A percentile compares a stretch with the other conserved stretches of the same genome.
Conservation (phyloP, 805 yeast genomes). For the Clavispora vitiphila region DNA sequence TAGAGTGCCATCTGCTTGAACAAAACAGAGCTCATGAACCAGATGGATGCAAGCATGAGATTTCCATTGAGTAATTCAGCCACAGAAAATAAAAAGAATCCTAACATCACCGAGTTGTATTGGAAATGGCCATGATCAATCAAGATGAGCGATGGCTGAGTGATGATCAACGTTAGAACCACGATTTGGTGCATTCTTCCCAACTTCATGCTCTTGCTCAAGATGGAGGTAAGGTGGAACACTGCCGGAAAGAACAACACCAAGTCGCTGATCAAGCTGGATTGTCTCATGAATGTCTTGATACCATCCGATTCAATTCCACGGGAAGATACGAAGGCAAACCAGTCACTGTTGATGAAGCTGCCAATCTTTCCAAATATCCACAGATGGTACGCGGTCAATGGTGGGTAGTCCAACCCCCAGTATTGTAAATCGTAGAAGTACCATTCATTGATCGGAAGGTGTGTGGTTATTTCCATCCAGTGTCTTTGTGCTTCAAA, state of each 20-base stretch:
- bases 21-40: constrained; percentile 71
- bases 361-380: constrained; percentile 69
- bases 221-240: constrained; percentile 61
- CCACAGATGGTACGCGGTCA: constrained; percentile 92
- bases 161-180: constrained; percentile 71
- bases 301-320: constrained; percentile 66
- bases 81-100: constrained; percentile 67
- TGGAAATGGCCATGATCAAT: constrained; percentile 98
- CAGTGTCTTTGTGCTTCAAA: constrained; percentile 98
- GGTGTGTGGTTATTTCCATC: constrained; percentile 82
- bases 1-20: constrained; percentile 96
- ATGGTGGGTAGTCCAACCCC: constrained; percentile 97
- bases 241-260: constrained; percentile 76
- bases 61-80: constrained; percentile 61
- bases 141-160: constrained; percentile 76
- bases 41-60: constrained; percentile 62
- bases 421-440: constrained; percentile 85
- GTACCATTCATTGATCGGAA: constrained; percentile 81
- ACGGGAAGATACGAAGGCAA: constrained; percentile 64
- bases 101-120: constrained; percentile 91
- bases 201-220: constrained; percentile 52
- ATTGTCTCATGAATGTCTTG: constrained; percentile 79
- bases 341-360: constrained; percentile 66
- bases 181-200: constrained; percentile 73
- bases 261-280: constrained; percentile 73